A percentile compares a stretch with the other conserved stretches of the same genome.
Evolutionary conservation across 345 rosid species (phyloP).

Genomic region (Eucalyptus tenuipes): DNA sequence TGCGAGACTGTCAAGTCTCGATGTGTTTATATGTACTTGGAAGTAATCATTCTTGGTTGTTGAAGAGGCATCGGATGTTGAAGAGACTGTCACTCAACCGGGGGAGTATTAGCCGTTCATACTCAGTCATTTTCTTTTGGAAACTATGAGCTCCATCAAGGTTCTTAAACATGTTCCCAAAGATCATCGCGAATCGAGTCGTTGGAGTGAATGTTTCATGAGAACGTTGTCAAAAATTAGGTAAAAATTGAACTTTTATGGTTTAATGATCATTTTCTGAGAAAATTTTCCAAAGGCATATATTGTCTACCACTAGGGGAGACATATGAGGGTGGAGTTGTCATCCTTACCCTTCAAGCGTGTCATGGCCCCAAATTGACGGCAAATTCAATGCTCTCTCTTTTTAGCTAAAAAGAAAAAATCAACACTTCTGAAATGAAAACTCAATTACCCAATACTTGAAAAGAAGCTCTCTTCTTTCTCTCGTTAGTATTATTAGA

Average conservation of each 20-base stretch:
- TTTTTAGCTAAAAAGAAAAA: too few relatives aligned
- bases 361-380: too few relatives aligned
- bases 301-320: neutral
- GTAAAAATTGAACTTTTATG: neutral
- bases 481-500: fast-evolving
- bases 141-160: neutral
- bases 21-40: neutral
- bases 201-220: neutral
- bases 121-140: neutral
- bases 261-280: neutral
- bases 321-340: neutral
- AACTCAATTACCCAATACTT: neutral
- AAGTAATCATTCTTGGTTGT: neutral
- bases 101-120: neutral
- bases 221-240: neutral
- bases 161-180: neutral
- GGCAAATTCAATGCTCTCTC: too few relatives aligned
- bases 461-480: neutral
- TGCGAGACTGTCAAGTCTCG: neutral
- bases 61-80: neutral
- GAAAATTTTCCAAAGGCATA: neutral
- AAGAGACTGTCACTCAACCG: neutral
- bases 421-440: too few relatives aligned
- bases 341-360: too few relatives aligned
- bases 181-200: neutral